These are phyloP conservation scores for Diaporthe citri DNA, from an alignment of 2,329 filamentous ascomycete genomes.

Conservation along the genomic window DNA sequence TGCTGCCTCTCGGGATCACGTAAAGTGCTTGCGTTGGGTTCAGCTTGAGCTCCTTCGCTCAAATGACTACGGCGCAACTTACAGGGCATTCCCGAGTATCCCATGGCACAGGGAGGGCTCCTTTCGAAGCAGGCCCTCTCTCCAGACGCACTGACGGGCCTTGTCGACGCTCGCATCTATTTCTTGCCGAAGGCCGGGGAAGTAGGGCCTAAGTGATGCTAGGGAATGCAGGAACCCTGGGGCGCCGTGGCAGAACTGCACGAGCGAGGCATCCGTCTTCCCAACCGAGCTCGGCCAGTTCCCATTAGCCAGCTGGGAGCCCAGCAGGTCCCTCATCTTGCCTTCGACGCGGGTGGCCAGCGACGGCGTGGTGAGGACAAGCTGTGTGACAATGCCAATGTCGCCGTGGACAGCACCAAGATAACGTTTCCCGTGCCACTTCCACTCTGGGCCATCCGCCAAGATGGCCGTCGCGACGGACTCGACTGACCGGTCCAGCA, in stretches of 20 bases:
- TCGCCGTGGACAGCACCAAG: slow-evolving; percentile 77
- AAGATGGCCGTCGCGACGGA: slow-evolving; percentile 72
- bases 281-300: slow-evolving; percentile 47
- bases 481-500: slow-evolving; percentile 66
- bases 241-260: slow-evolving; percentile 73
- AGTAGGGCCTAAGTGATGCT: slow-evolving; percentile 61
- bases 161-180: slow-evolving; percentile 63
- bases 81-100: slow-evolving; percentile 69
- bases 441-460: slow-evolving; percentile 65
- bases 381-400: slow-evolving; percentile 78
- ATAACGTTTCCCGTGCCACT: slow-evolving; percentile 73
- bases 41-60: background rate
- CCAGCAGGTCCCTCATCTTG: slow-evolving; percentile 67
- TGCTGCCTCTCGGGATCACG: slow-evolving; percentile 54
- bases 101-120: slow-evolving; percentile 72
- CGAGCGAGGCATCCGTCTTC: slow-evolving; percentile 49
- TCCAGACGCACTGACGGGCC: slow-evolving; percentile 63
- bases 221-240: slow-evolving; percentile 69
- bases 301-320: slow-evolving; percentile 63
- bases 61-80: slow-evolving; percentile 52
- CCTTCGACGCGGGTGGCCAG: slow-evolving; percentile 66
- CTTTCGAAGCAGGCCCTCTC: slow-evolving; percentile 68
- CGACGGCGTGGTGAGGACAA: slow-evolving; percentile 69
- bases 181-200: slow-evolving; percentile 60
- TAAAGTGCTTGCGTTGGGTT: slow-evolving; percentile 40